These are phyloP conservation scores for Vitis rupestris DNA, from an alignment of 164 flowering plant species.

Conservation along the genomic window DNA sequence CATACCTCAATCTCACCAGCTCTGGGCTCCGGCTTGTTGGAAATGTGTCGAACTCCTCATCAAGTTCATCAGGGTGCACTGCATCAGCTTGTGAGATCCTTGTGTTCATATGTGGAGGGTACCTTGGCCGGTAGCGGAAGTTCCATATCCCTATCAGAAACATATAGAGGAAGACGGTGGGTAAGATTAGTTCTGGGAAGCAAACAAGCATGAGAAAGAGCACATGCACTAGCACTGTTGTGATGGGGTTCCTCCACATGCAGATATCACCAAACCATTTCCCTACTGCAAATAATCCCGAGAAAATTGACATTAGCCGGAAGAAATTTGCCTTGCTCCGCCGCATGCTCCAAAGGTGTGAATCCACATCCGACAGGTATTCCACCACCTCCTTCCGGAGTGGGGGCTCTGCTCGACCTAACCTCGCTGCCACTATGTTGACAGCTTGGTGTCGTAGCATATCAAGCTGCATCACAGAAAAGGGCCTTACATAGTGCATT, in stretches of 20 bases:
- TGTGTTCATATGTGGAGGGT: slow-evolving; percentile 87
- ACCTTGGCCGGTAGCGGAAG: slow-evolving; percentile 76
- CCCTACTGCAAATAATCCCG: slow-evolving; percentile 69
- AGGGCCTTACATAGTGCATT: slow-evolving; percentile 83
- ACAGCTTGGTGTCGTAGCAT: slow-evolving; percentile 86
- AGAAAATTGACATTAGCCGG: slow-evolving; percentile 74
- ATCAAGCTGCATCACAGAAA: slow-evolving; percentile 67
- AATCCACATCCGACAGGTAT: slow-evolving; percentile 90
- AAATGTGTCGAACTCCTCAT: slow-evolving; percentile 83
- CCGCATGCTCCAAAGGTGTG: slow-evolving; percentile 94
- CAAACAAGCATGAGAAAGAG: slow-evolving; percentile 83
- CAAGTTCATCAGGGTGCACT: slow-evolving; percentile 73
- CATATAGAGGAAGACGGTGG: slow-evolving; percentile 85
- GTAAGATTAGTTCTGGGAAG: slow-evolving; percentile 81
- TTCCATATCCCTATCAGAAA: slow-evolving; percentile 92
- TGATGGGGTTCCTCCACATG: slow-evolving; percentile 85
- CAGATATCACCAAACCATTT: slow-evolving; percentile 85
- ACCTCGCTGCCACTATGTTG: slow-evolving; percentile 70
- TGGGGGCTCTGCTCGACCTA: slow-evolving; percentile 91
- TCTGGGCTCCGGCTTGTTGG: slow-evolving; percentile 63
- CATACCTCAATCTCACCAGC: slow-evolving; percentile 75
- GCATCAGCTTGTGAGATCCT: slow-evolving; percentile 68
- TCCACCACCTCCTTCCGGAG: slow-evolving; percentile 91
- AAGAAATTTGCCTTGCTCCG: slow-evolving; percentile 92
- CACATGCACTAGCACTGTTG: slow-evolving; percentile 80